A percentile compares a stretch with the other conserved stretches of the same genome.
Evolutionary conservation across 2,329 filamentous ascomycete species (phyloP).

Genomic region (Colletotrichum gigasporum): DNA sequence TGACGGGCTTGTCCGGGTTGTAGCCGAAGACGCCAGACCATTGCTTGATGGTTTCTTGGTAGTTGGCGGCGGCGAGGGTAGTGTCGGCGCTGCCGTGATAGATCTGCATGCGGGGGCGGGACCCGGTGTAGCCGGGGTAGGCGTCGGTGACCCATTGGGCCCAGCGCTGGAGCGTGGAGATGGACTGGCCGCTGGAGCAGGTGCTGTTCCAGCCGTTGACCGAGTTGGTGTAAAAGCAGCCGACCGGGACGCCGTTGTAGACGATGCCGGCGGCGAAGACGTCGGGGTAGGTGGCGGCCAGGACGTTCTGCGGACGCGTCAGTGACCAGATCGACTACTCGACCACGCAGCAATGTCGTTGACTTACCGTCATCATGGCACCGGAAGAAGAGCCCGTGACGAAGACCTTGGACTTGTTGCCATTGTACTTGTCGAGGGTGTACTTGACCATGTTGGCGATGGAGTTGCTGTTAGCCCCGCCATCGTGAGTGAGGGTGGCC

Average conservation of each 20-base stretch:
- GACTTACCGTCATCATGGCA: constrained; percentile 31
- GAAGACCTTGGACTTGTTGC: constrained; percentile 57
- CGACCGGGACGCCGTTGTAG: constrained; percentile 63
- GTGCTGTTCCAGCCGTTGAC: constrained; percentile 62
- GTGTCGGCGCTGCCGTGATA: constrained; percentile 65
- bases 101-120: constrained; percentile 66
- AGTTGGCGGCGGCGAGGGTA: constrained; percentile 62
- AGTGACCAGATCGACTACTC: neutral
- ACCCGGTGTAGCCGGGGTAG: constrained; percentile 59
- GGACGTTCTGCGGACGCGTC: constrained; percentile 45
- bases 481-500: constrained; percentile 58
- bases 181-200: constrained; percentile 61
- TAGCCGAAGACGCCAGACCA: constrained; percentile 62
- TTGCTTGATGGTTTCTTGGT: constrained; percentile 66
- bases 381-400: constrained; percentile 49
- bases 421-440: constrained; percentile 55
- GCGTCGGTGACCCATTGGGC: constrained; percentile 52
- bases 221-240: constrained; percentile 59
- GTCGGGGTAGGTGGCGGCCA: constrained; percentile 64
- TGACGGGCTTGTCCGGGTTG: constrained; percentile 39
- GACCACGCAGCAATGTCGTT: no score
- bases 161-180: constrained; percentile 51
- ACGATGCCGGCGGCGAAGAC: constrained; percentile 60
- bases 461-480: constrained; percentile 59
- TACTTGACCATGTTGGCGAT: constrained; percentile 66